Evolutionary conservation across 495 filamentous ascomycete genomes (phyloP).

Genomic region (Aspergillus funiculosus): DNA sequence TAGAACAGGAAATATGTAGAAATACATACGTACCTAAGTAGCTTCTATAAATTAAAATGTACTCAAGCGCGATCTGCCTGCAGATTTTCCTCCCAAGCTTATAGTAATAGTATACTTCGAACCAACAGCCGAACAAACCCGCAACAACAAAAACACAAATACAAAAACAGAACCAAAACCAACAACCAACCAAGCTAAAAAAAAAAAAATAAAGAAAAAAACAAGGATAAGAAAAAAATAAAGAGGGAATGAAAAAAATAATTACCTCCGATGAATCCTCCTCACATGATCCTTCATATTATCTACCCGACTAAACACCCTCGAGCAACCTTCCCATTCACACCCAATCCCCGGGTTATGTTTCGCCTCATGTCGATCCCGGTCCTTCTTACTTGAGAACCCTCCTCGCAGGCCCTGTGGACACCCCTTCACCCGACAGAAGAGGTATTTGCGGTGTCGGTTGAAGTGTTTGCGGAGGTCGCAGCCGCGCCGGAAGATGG

Average conservation of each 20-base stretch:
- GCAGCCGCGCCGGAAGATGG: slow-evolving; percentile 54
- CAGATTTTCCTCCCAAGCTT: too few relatives aligned
- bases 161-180: too few relatives aligned
- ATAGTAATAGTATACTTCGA: too few relatives aligned
- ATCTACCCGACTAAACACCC: slow-evolving; percentile 58
- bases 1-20: too few relatives aligned
- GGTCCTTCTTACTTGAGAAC: slow-evolving; percentile 61
- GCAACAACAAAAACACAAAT: too few relatives aligned
- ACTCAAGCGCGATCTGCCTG: too few relatives aligned
- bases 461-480: slow-evolving; percentile 62
- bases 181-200: too few relatives aligned
- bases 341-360: slow-evolving; percentile 56
- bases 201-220: too few relatives aligned
- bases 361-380: slow-evolving; percentile 55
- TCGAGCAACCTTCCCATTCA: slow-evolving; percentile 52
- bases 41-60: too few relatives aligned
- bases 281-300: slow-evolving; percentile 59
- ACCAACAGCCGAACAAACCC: too few relatives aligned
- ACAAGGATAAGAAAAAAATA: too few relatives aligned
- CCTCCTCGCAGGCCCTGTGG: slow-evolving; percentile 51
- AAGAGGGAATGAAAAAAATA: not conserved
- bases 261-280: slow-evolving; percentile 36
- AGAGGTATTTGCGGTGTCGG: slow-evolving; percentile 56
- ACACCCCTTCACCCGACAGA: slow-evolving; percentile 58
- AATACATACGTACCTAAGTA: too few relatives aligned